Percentiles rank a stretch among this genome's conserved stretches.
Evolutionary conservation across 169 alveolate species (phyloP).

Genomic region (Plasmodium sp.): DNA sequence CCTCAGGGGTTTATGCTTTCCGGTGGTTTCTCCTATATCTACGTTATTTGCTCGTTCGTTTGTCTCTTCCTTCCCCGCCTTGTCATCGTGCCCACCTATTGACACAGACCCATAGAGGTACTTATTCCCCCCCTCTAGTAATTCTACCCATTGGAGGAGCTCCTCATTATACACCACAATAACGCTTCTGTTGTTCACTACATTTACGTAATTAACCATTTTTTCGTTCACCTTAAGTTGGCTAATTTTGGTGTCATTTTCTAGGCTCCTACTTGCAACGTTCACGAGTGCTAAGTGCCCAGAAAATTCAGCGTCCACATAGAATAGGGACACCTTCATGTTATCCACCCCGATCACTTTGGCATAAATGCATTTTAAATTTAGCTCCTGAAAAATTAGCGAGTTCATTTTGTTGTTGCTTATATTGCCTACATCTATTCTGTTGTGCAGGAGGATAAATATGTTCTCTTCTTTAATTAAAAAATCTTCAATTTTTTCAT

Average conservation of each 20-base stretch:
- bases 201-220: conserved; percentile 6
- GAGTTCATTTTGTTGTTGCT: conserved; percentile 8
- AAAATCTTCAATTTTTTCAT: conserved; percentile 55
- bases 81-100: neutral
- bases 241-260: conserved; percentile 7
- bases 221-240: conserved; percentile 14
- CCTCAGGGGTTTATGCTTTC: neutral
- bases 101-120: conserved; percentile 3
- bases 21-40: neutral
- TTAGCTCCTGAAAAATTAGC: conserved; percentile 21
- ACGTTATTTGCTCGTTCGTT: neutral
- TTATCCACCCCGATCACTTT: conserved; percentile 1
- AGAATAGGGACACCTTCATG: neutral
- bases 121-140: neutral
- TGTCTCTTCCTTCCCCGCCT: neutral
- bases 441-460: conserved; percentile 12
- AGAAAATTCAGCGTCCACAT: conserved; percentile 22
- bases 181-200: conserved; percentile 11
- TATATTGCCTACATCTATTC: conserved; percentile 56
- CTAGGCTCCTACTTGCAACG: neutral
- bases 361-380: conserved; percentile 19
- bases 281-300: conserved; percentile 2
- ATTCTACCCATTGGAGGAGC: conserved; percentile 37
- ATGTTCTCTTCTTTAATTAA: conserved; percentile 27
- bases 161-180: conserved; percentile 43